Conservation (phyloP, 176 grass and related monocot species). For the Dactylis glomerata region DNA sequence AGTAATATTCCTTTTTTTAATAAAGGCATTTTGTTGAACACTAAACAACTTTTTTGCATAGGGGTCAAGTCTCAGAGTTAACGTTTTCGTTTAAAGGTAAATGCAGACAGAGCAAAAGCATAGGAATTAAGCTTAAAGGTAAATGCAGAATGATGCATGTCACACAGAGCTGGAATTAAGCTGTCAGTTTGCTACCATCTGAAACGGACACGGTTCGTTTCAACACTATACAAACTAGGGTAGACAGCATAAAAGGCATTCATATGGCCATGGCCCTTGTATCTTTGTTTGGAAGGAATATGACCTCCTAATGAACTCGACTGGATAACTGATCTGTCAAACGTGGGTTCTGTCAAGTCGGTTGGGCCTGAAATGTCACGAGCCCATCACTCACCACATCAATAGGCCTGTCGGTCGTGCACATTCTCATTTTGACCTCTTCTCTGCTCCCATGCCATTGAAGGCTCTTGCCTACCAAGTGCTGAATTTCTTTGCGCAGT, state of each 20-base stretch:
- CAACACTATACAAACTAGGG: too few relatives aligned
- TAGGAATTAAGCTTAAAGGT: neutral
- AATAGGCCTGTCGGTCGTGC: neutral
- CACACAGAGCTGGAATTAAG: neutral
- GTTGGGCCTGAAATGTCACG: conserved; percentile 8
- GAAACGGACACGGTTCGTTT: neutral
- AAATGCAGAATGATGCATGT: neutral
- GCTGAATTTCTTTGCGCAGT: conserved; percentile 14
- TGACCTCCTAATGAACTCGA: neutral
- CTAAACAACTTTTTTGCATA: too few relatives aligned
- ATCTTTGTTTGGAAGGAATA: neutral
- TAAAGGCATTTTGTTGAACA: too few relatives aligned
- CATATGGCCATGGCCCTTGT: too few relatives aligned
- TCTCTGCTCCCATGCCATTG: conserved; percentile 5
- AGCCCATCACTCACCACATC: neutral
- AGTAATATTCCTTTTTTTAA: too few relatives aligned
- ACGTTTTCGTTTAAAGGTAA: too few relatives aligned
- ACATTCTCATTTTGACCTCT: neutral
- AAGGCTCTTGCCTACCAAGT: neutral
- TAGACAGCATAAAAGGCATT: too few relatives aligned
- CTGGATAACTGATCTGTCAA: neutral
- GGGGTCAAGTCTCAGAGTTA: too few relatives aligned
- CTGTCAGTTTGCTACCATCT: neutral
- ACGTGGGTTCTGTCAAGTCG: neutral
- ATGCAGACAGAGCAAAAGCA: too few relatives aligned